Evolutionary conservation across 2,329 filamentous ascomycete species (phyloP), one percentile per base, ranked within the genome.

Genomic region (Rhytidhysteron rufulum): DNA sequence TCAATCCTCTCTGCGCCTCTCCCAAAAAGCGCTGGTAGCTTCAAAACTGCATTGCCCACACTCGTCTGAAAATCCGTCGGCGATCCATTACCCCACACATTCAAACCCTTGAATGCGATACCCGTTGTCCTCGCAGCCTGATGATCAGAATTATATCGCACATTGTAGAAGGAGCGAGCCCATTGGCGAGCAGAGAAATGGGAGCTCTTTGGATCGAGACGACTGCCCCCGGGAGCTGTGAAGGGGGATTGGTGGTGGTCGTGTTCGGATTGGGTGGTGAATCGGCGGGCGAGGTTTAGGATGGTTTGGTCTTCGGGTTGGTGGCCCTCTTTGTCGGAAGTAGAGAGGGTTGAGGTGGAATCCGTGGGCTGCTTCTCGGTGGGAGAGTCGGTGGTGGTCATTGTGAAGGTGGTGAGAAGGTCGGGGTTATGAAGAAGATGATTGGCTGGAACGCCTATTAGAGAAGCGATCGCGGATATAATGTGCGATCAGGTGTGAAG

Each of bases 51-150:
- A 1, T 77, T 79, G 2, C 68, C 74, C 4, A 86, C 78, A 4
- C 77, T 85, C 40, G 79, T 69, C 53, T 87, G 83, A 2, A 85
- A 67, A 45, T 85, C 79, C 21, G 86, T 56, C 0, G 80, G 78
- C 2, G 74, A 71, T 0, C 81, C 82, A 0, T 78, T 78, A 0
- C 83, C 83, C 3, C 71, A 79, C 1, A 86, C 80, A 39, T 73
- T 75, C 33, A 86, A 70, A 35, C 83, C 70, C 41, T 76, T 75
- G 61, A 79, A 85, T 1, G 74, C 72, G 3, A 85, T 69, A 5
- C 82, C 80, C n/a, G 66, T 64, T 0, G 79, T 74, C 7, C 65
- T 66, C n/a, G n/a, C n/a, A n/a, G n/a, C n/a, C n/a, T n/a, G n/a
- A n/a, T n/a, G n/a, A n/a, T n/a, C n/a, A n/a, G n/a, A n/a, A n/a